Percentiles rank a stretch among this genome's conserved stretches.
Conservation (phyloP, 768 basidiomycete genomes). For the Collybia mongolica region DNA sequence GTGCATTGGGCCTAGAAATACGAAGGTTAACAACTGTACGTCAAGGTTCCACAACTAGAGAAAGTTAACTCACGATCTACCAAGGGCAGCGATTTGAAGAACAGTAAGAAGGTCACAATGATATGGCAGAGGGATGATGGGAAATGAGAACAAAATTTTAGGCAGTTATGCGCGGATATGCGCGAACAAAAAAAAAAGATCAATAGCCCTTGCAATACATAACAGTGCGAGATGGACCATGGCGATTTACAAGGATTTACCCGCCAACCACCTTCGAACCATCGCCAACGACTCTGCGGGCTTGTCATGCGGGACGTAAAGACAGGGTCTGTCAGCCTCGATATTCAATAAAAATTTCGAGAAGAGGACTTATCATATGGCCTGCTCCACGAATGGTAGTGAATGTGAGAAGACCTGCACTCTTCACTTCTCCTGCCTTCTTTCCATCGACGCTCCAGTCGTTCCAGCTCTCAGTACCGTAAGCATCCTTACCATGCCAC, state of each 20-base stretch:
- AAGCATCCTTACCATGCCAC: conserved; percentile 65
- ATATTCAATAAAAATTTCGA: neutral
- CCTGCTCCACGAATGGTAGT: conserved; percentile 43
- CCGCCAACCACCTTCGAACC: conserved; percentile 63
- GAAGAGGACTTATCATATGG: conserved; percentile 51
- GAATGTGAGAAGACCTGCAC: conserved; percentile 32
- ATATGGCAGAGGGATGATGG: too few relatives aligned
- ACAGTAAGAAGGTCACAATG: too few relatives aligned
- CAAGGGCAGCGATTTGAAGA: too few relatives aligned
- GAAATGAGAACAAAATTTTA: too few relatives aligned
- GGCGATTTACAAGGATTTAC: conserved; percentile 31
- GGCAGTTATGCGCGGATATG: too few relatives aligned
- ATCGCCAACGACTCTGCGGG: conserved; percentile 62
- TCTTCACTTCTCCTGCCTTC: conserved; percentile 47
- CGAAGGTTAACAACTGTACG: too few relatives aligned
- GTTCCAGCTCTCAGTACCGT: conserved; percentile 43
- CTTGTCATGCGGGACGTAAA: conserved; percentile 65
- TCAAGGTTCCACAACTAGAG: too few relatives aligned
- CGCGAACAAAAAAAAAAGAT: too few relatives aligned
- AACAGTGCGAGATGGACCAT: too few relatives aligned
- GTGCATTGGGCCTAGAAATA: too few relatives aligned
- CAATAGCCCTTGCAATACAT: too few relatives aligned
- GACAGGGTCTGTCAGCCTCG: conserved; percentile 17
- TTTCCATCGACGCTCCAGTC: conserved; percentile 56
- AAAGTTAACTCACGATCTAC: too few relatives aligned